These are phyloP conservation scores for Saccharomycopsis vini DNA, from an alignment of 805 yeast genomes.

Conservation along the genomic window DNA sequence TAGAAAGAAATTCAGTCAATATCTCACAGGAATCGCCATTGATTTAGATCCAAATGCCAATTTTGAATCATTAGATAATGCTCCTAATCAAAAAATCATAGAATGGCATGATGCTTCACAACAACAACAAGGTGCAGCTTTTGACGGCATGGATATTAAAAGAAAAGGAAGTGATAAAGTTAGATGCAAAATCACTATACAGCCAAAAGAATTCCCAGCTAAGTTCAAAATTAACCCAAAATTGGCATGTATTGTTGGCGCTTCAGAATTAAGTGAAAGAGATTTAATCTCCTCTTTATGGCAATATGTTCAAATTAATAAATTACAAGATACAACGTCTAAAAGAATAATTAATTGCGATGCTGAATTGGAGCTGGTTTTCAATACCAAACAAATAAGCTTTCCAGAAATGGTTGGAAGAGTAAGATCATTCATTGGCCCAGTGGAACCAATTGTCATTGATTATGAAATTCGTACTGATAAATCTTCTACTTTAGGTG, in stretches of 20 bases:
- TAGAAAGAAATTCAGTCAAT: slow-evolving; percentile 64
- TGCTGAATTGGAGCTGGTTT: slow-evolving; percentile 34
- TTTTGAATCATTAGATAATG: slow-evolving; percentile 20
- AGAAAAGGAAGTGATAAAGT: slow-evolving; percentile 65
- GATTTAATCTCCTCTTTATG: slow-evolving; percentile 73
- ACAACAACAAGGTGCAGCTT: slow-evolving; percentile 38
- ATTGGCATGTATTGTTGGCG: slow-evolving; percentile 65
- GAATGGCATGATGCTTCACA: slow-evolving; percentile 81
- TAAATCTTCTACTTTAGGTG: slow-evolving; percentile 72
- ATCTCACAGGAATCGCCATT: slow-evolving; percentile 74
- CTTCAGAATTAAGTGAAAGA: slow-evolving; percentile 73
- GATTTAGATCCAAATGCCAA: slow-evolving; percentile 41
- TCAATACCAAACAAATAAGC: slow-evolving; percentile 44
- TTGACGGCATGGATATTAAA: slow-evolving; percentile 85
- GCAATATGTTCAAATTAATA: slow-evolving; percentile 68
- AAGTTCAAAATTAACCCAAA: slow-evolving; percentile 55
- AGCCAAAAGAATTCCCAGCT: slow-evolving; percentile 69
- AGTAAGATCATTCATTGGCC: slow-evolving; percentile 57
- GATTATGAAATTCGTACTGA: slow-evolving; percentile 73
- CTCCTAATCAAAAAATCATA: slow-evolving; percentile 31
- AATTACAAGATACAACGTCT: slow-evolving; percentile 50
- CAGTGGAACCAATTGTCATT: slow-evolving; percentile 70
- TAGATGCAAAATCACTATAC: slow-evolving; percentile 64
- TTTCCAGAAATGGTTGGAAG: slow-evolving; percentile 60
- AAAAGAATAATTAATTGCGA: slow-evolving; percentile 46